Base-by-base conservation (phyloP, 2,329 filamentous ascomycete genomes). In the Fusarium sp. region DNA sequence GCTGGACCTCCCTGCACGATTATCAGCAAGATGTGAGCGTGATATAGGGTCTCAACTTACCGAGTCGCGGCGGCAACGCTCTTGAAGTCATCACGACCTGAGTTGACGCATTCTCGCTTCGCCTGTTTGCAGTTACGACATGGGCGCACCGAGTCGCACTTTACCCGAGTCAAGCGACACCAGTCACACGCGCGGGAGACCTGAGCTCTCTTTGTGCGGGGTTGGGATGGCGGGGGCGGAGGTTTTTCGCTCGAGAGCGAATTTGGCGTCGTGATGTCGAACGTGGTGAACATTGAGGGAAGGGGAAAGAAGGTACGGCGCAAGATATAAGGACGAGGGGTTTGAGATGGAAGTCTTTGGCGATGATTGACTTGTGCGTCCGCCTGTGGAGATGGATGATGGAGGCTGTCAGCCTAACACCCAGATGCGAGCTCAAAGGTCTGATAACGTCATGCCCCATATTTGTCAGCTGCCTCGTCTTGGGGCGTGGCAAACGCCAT, bases 161-260 rank as follows among this genome's bases (percentile, higher is more conserved):
- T 81, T 50, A 80, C 76, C 30, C 79, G 72, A 6, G 74, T 75
- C 20, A 79, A 72, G 13, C 78, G 79, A 71, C 79, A 81, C 79
- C 79, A 80, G 65, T 80, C 79, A 59, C 79, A 81, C 9, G 79
- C 79, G 4, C 79, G 70, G 4, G 79, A 78, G 62, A 81, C 79
- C 18, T 80, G 79, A 37, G 74, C 77, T 50, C 79, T 71, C 62
- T 80, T 80, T n/a, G 76, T 68, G 39, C 77, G 77, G 48, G 72
- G 74, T 61, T 78, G 75, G 32, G 71, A 67, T 25, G 68, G 66
- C 13, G 71, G 72, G 5, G 75, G 70, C 16, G 64, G 35, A 20
- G 32, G 27, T 39, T 76, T 77, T 27, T 70, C 71, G 64, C 61
- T 50, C 11, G 73, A 66, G 35, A 67, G 62, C 58, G 76, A 72